Conservation (phyloP, 2,329 filamentous ascomycete species). For the Diaporthe citriasiana region DNA sequence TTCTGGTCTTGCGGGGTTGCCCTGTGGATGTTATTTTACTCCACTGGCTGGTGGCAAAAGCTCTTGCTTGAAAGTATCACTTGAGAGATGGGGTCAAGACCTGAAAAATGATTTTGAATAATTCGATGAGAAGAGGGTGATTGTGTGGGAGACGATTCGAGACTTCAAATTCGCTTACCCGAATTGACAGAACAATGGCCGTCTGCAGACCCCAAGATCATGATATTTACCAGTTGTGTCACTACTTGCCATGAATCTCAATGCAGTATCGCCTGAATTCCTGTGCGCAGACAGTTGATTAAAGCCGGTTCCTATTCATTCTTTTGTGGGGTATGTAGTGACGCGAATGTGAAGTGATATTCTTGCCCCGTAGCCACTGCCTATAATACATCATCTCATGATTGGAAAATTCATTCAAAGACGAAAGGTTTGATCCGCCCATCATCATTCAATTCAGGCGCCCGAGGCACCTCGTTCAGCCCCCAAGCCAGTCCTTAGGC, state of each 20-base stretch:
- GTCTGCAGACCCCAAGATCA: no score
- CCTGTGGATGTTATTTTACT: not conserved
- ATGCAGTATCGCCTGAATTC: not conserved
- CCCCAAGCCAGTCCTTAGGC: constrained; percentile 60
- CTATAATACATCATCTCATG: constrained; percentile 29
- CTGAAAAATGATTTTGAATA: not conserved
- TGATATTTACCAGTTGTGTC: not conserved
- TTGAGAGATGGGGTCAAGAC: no score
- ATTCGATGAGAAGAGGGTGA: not conserved
- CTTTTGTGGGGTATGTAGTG: constrained; percentile 19
- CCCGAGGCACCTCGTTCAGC: no score
- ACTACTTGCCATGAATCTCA: no score
- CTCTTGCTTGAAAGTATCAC: not conserved
- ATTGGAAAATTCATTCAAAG: constrained; percentile 15
- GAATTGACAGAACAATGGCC: not conserved
- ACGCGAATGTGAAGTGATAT: constrained; percentile 14
- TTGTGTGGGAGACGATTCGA: not conserved
- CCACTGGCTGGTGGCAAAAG: not conserved
- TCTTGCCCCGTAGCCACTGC: not conserved
- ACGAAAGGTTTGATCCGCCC: not conserved
- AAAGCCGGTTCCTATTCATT: constrained; percentile 15
- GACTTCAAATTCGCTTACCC: not conserved
- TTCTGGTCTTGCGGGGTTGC: not conserved
- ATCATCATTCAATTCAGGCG: not conserved
- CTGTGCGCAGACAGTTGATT: not conserved